Evolutionary conservation across 23 red algal genomes (phyloP).

Genomic region (Gracilaria gracilis): DNA sequence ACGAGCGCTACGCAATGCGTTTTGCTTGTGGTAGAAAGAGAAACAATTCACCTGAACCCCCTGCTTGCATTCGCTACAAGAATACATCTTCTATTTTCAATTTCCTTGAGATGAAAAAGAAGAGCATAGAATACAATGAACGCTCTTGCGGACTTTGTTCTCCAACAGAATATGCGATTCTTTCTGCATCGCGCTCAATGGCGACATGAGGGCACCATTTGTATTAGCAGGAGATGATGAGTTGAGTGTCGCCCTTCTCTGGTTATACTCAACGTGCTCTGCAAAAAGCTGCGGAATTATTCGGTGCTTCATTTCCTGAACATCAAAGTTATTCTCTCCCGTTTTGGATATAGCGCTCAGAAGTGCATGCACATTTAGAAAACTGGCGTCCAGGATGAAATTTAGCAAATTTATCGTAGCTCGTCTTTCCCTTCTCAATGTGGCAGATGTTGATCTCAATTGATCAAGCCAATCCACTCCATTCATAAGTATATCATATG

Average conservation of each 20-base stretch:
- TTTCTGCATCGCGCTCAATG: no score
- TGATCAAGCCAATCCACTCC: constrained; percentile 1
- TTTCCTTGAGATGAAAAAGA: not conserved
- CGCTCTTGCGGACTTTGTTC: not conserved
- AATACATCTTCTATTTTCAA: not conserved
- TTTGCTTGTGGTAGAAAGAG: not conserved
- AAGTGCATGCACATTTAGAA: not conserved
- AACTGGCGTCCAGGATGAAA: not conserved
- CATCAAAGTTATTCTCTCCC: not conserved
- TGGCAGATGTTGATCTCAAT: not conserved
- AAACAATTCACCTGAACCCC: constrained; percentile 27
- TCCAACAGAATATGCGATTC: not conserved
- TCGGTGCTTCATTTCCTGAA: not conserved
- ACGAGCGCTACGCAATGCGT: not conserved
- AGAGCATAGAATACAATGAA: not conserved
- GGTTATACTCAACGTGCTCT: not conserved
- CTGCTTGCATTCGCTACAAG: not conserved
- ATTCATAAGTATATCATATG: constrained; percentile 18
- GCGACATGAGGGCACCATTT: not conserved
- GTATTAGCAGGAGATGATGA: not conserved
- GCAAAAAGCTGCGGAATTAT: not conserved
- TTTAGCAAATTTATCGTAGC: not conserved
- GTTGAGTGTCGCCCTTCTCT: not conserved
- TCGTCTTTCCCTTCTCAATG: not conserved
- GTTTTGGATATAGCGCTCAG: not conserved